phyloP scores from a whole-genome alignment of 1,284 basidiomycete genomes.

The Leccinum holopus region DNA sequence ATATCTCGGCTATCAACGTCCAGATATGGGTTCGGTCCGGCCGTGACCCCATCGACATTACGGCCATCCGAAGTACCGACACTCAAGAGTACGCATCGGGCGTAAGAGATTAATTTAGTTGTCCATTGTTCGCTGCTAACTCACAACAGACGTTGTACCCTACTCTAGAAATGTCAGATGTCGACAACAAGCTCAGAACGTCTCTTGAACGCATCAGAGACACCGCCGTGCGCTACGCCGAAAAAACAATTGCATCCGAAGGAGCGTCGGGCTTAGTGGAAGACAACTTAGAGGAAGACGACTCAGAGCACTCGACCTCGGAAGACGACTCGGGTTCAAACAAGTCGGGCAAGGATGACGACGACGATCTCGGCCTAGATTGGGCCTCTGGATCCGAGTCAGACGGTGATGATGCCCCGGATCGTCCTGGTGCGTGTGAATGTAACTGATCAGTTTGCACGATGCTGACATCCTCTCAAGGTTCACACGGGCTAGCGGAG shows the following conservation, averaged over 20 bases:
- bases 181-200: too few relatives aligned
- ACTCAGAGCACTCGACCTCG: too few relatives aligned
- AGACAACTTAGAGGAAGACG: background rate
- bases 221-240: too few relatives aligned
- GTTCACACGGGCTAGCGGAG: background rate
- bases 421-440: too few relatives aligned
- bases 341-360: background rate
- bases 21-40: background rate
- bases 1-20: background rate
- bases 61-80: too few relatives aligned
- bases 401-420: background rate
- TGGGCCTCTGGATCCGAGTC: background rate
- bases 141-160: too few relatives aligned
- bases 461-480: background rate
- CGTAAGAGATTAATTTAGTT: too few relatives aligned
- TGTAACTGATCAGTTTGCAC: background rate
- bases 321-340: background rate
- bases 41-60: too few relatives aligned
- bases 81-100: too few relatives aligned
- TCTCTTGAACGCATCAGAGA: too few relatives aligned
- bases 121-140: too few relatives aligned
- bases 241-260: too few relatives aligned
- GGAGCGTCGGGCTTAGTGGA: background rate
- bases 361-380: background rate
- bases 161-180: background rate